Percentiles rank a stretch among this genome's conserved stretches.
phyloP scores from a whole-genome alignment of 257 asterid genomes.

The Solanum pinnatisectum region DNA sequence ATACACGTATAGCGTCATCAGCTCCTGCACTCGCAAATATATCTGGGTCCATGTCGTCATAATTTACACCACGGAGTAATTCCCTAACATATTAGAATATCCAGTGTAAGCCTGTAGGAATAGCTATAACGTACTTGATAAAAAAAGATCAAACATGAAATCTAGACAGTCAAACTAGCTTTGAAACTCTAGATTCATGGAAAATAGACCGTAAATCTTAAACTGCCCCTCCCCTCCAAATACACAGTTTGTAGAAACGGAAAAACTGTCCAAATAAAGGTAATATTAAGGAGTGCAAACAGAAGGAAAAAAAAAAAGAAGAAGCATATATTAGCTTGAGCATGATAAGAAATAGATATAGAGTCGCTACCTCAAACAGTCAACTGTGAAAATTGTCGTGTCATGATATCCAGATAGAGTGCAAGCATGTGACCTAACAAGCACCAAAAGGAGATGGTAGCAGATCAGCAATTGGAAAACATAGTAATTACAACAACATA shows the following conservation, averaged over 20 bases:
- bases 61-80: not conserved
- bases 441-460: slow-evolving; percentile 2
- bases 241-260: not conserved
- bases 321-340: not conserved
- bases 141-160: not conserved
- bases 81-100: slow-evolving; percentile 42
- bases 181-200: not conserved
- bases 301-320: not conserved
- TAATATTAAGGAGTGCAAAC: not conserved
- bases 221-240: not conserved
- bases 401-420: slow-evolving; percentile 89
- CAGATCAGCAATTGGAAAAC: not conserved
- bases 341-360: not conserved
- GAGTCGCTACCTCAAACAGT: slow-evolving; percentile 76
- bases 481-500: not conserved
- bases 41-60: slow-evolving; percentile 1
- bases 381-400: slow-evolving; percentile 73
- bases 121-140: not conserved
- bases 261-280: not conserved
- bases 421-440: slow-evolving; percentile 57
- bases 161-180: not conserved
- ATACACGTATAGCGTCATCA: slow-evolving; percentile 80
- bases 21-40: slow-evolving; percentile 74
- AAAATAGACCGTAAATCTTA: not conserved
- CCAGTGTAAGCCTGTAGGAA: not conserved